A percentile compares a stretch with the other conserved stretches of the same genome.
phyloP scores from a whole-genome alignment of 257 asterid genomes.

The Phtheirospermum japonicum region DNA sequence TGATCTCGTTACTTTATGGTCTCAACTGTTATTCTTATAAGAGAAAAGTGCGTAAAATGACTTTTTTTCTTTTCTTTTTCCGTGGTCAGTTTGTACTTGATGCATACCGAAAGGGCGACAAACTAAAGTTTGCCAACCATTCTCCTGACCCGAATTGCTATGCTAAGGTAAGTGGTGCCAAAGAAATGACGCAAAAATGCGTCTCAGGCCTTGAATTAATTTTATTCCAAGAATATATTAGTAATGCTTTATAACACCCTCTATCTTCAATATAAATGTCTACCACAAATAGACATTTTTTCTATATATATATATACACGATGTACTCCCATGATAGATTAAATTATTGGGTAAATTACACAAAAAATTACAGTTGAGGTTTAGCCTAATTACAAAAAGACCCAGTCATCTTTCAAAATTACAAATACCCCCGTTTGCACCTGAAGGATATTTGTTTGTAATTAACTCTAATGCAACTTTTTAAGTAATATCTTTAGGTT shows the following conservation, averaged over 20 bases:
- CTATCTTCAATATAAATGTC: not conserved
- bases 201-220: not conserved
- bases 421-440: not conserved
- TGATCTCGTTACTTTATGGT: conserved; percentile 21
- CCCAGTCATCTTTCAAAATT: not conserved
- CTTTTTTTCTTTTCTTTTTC: conserved; percentile 12
- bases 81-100: conserved; percentile 81
- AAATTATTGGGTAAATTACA: not conserved
- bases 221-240: conserved; percentile 1
- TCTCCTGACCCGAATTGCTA: conserved; percentile 94
- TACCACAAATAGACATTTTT: not conserved
- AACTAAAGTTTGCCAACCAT: conserved; percentile 90
- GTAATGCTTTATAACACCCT: not conserved
- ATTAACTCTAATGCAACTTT: not conserved
- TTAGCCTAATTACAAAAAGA: not conserved
- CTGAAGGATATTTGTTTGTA: not conserved
- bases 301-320: no score
- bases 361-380: not conserved
- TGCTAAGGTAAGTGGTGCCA: conserved; percentile 57
- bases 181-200: not conserved
- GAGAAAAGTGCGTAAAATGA: conserved; percentile 11
- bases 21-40: not conserved
- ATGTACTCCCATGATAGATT: no score
- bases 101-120: conserved; percentile 88
- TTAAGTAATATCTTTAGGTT: not conserved